Evolutionary conservation across 1,284 basidiomycete genomes (phyloP).

Genomic region (Trametes versicolor): DNA sequence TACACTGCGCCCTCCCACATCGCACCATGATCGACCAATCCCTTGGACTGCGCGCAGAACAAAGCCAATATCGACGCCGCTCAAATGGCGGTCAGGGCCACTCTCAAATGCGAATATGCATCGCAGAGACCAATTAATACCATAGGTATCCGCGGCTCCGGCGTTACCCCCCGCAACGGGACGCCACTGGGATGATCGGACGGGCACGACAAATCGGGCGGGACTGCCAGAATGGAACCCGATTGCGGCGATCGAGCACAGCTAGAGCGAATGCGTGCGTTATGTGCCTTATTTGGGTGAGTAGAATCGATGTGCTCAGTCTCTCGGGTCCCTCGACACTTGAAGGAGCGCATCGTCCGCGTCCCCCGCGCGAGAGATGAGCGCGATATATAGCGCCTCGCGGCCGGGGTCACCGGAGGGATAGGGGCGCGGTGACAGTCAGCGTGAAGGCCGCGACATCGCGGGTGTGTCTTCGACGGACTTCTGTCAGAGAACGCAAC

Average conservation of each 20-base stretch:
- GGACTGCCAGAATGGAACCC: neutral
- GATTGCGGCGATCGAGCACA: conserved; percentile 16
- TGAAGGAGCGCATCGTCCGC: neutral
- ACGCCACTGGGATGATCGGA: conserved; percentile 9
- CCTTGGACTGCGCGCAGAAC: neutral
- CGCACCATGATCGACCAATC: neutral
- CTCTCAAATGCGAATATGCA: neutral
- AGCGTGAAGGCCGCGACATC: neutral
- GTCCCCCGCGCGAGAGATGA: neutral
- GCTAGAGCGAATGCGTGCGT: neutral
- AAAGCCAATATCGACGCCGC: neutral
- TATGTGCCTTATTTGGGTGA: conserved; percentile 11
- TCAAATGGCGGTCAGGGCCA: neutral
- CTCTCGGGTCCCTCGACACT: conserved; percentile 9
- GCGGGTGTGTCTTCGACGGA: neutral
- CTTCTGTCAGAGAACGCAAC: conserved; percentile 6
- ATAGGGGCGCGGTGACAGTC: neutral
- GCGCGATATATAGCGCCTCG: neutral
- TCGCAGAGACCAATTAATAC: neutral
- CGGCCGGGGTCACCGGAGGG: conserved; percentile 1
- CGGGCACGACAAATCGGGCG: neutral
- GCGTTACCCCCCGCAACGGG: neutral
- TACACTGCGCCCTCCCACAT: neutral
- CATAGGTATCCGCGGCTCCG: conserved; percentile 6
- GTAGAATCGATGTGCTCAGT: conserved; percentile 10